These are phyloP conservation scores for Suhomyces choctaworum DNA, from an alignment of 1,139 yeast species.

Conservation along the genomic window DNA sequence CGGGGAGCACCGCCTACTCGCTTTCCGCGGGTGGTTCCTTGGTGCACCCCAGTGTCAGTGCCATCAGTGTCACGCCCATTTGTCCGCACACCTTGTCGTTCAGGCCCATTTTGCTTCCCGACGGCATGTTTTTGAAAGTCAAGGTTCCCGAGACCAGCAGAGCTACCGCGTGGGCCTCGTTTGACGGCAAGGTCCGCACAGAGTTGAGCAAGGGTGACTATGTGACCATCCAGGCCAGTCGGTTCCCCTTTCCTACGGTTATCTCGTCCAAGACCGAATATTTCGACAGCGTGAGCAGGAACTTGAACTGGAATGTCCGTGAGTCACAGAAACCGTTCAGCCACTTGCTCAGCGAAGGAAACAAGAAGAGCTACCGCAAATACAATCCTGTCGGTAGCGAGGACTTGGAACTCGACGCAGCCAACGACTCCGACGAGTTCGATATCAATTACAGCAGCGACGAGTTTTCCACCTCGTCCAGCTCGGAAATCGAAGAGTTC, in stretches of 20 bases:
- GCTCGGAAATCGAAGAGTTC: conserved; percentile 14
- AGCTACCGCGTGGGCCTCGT: conserved; percentile 86
- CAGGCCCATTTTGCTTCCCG: conserved; percentile 84
- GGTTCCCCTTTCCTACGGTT: conserved; percentile 85
- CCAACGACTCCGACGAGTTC: conserved; percentile 23
- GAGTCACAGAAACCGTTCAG: conserved; percentile 78
- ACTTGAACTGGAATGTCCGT: conserved; percentile 83
- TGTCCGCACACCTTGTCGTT: conserved; percentile 91
- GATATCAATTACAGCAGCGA: conserved; percentile 27
- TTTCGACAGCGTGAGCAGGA: conserved; percentile 78
- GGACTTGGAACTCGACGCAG: conserved; percentile 13
- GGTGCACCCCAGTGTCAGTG: conserved; percentile 87
- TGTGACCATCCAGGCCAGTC: conserved; percentile 74
- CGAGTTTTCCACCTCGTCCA: conserved; percentile 16
- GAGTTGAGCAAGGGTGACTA: conserved; percentile 73
- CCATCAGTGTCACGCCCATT: conserved; percentile 86
- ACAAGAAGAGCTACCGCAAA: conserved; percentile 30
- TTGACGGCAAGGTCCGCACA: conserved; percentile 79
- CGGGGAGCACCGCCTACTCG: conserved; percentile 91
- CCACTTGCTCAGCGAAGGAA: conserved; percentile 50
- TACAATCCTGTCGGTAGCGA: conserved; percentile 10
- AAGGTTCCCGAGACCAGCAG: conserved; percentile 70
- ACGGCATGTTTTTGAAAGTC: conserved; percentile 75
- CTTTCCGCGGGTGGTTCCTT: conserved; percentile 88
- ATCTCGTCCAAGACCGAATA: conserved; percentile 74